Conservation (phyloP, 2,329 filamentous ascomycete genomes). For the Fusarium brachygibbosum region DNA sequence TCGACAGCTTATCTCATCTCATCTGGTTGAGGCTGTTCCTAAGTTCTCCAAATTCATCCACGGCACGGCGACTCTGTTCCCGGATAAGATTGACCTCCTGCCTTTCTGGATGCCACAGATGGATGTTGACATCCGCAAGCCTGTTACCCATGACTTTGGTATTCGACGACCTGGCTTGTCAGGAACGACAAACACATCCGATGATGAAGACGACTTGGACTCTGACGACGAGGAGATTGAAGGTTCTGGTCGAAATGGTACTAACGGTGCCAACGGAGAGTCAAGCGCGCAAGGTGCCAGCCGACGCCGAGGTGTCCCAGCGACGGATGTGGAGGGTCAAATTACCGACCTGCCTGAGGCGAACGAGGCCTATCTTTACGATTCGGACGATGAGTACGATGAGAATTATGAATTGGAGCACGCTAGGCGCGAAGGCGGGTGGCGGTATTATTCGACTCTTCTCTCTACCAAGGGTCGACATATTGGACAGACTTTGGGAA, state of each 20-base stretch:
- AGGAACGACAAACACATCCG: constrained; percentile 81
- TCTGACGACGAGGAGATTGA: constrained; percentile 72
- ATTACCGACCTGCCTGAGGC: constrained; percentile 71
- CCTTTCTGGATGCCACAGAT: constrained; percentile 99
- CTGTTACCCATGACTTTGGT: constrained; percentile 87
- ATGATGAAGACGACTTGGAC: constrained; percentile 78
- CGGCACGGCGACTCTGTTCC: constrained; percentile 89
- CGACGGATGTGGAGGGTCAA: constrained; percentile 83
- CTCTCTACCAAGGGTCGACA: constrained; percentile 60
- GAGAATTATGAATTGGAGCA: constrained; percentile 82
- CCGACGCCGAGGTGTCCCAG: constrained; percentile 58
- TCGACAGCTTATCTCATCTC: constrained; percentile 89
- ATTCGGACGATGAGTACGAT: constrained; percentile 84
- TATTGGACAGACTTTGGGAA: constrained; percentile 60
- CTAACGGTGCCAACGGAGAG: constrained; percentile 52
- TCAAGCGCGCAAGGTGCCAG: constrained; percentile 55
- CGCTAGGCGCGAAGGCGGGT: constrained; percentile 80
- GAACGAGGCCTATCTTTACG: constrained; percentile 88
- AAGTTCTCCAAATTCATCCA: constrained; percentile 99
- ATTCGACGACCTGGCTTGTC: constrained; percentile 85
- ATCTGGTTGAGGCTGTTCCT: constrained; percentile 97
- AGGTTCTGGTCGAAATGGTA: constrained; percentile 24
- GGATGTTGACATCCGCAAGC: constrained; percentile 97
- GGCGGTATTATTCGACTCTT: constrained; percentile 77
- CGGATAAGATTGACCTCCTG: constrained; percentile 86